Evolutionary conservation across 2,329 filamentous ascomycete genomes (phyloP), one percentile per base, ranked within the genome.

Genomic region (Pseudophaeomoniella oleicola): DNA sequence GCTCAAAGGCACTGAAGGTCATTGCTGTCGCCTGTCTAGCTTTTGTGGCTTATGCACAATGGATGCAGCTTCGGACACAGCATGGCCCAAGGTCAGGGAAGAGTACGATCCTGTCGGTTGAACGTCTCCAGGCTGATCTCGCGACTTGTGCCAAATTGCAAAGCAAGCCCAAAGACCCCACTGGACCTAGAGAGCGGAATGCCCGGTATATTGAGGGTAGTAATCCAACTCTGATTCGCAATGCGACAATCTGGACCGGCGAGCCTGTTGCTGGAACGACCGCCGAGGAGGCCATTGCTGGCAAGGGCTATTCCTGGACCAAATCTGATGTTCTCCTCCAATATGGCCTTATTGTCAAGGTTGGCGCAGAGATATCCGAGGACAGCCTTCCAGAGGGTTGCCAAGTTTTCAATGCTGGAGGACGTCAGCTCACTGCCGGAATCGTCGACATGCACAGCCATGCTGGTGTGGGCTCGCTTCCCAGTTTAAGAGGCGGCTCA

Each of bases 371-470:
- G 18, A 71, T 76, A 33, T 50, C 57, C 0, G 39, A 51, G 5
- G 46, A 51, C 3, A 52, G 55, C 0, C 47, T 78, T 16, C 58
- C 71, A 1, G 47, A 63, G 2, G 61, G 19, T 13, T 16, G 4
- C 9, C 9, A 5, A 6, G 18, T 18, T 4, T 34, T 17, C 17
- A 17, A 34, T 16, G 32, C 32, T 13, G 11, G 64, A 16, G 75
- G 78, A 1, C 67, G 73, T 3, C 72, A 66, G 39, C 57, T 82
- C 14, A 82, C 78, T 0, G 64, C 66, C 5, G 78, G 78, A 12
- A 74, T 82, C 45, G 72, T 82, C 34, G 78, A 82, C 48, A 81
- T 81, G 73, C 78, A 83, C 54, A 75, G 68, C 19, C 78, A 82
- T 49, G 66, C 74, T 2, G 74, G 76, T 5, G 68, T 78, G 1